Base-by-base conservation (phyloP, 306 rosid genomes). In the Lagenaria siceraria region DNA sequence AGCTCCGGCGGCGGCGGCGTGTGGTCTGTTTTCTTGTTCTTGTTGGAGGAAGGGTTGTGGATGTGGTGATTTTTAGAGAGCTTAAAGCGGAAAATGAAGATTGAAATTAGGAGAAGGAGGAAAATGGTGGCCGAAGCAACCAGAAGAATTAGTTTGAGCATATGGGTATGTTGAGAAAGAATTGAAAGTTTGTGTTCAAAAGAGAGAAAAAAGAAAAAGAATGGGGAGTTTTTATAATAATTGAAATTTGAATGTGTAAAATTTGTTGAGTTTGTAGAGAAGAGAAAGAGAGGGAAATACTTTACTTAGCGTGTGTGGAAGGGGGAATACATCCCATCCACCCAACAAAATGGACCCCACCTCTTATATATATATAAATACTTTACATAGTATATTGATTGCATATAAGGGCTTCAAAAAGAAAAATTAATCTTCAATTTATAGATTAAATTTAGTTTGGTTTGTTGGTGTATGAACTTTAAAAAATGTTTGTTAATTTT, bases 41-140 rank as follows among this genome's bases (percentile, higher is more conserved):
- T 87, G 31, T 89, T 96, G 69, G 89, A 56, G 79, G 89, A 96
- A 38, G 89, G 59, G 75, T 92, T 97, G 46, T 83, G 68, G 4
- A 24, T 56, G 61, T 84, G 92, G 79, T 77, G 2, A 15, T 38
- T 56, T 54, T 75, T 36, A 13, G 78, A 64, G 10, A 65, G 35
- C 42, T 84, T 87, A 54, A 59, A 87, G 85, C 81, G 53, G 83
- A 58, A 81, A 65, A 79, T 74, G 62, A 87, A 86, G 79, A 88
- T 36, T 64, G 82, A 82, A 33, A 87, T 68, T 7, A 82, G 56
- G 62, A 92, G 53, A 80, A 90, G 56, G 13, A 85, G 48, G 42
- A 92, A 19, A 49, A 86, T 40, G 78, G 82, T 66, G 25, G 85
- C 77, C 52, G 88, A 84, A 49, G 78, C 79, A 29, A 80, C 77